Evolutionary conservation across 2,329 filamentous ascomycete species (phyloP).

Genomic region (Penicillium hesseltinei): DNA sequence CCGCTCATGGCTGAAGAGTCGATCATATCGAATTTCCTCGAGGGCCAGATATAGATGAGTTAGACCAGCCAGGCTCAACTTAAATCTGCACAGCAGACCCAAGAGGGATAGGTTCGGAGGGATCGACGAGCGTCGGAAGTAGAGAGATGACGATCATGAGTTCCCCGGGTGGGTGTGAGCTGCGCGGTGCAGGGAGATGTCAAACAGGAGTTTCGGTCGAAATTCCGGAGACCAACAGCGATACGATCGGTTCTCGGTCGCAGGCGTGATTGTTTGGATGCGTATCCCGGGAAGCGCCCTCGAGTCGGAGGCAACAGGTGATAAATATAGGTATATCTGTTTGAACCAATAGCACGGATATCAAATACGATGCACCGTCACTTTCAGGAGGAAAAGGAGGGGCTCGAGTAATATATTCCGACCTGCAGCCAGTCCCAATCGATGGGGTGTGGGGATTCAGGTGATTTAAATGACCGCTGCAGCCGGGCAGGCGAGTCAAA

Average conservation of each 20-base stretch:
- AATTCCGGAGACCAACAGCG: background rate
- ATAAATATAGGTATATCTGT: slow-evolving; percentile 10
- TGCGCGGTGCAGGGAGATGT: slow-evolving; percentile 5
- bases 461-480: slow-evolving; percentile 30
- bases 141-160: slow-evolving; percentile 31
- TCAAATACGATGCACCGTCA: slow-evolving; percentile 17
- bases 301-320: background rate
- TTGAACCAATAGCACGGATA: slow-evolving; percentile 10
- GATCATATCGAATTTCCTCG: slow-evolving; percentile 35
- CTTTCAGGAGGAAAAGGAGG: slow-evolving; percentile 12
- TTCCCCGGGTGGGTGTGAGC: slow-evolving; percentile 18
- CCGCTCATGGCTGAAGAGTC: slow-evolving; percentile 34
- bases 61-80: slow-evolving; percentile 25
- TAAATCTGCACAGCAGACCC: slow-evolving; percentile 37
- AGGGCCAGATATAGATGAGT: slow-evolving; percentile 16
- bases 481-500: slow-evolving; percentile 31
- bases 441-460: slow-evolving; percentile 14
- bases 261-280: background rate
- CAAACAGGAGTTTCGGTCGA: slow-evolving; percentile 1
- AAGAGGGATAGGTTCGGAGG: slow-evolving; percentile 16
- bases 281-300: background rate
- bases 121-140: slow-evolving; percentile 28
- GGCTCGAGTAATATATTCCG: slow-evolving; percentile 15
- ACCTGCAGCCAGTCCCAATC: slow-evolving; percentile 22
- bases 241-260: slow-evolving; percentile 1